Evolutionary conservation across 331 rosid genomes (phyloP), one percentile per base, ranked within the genome.

Genomic region (Spiraea crenata): DNA sequence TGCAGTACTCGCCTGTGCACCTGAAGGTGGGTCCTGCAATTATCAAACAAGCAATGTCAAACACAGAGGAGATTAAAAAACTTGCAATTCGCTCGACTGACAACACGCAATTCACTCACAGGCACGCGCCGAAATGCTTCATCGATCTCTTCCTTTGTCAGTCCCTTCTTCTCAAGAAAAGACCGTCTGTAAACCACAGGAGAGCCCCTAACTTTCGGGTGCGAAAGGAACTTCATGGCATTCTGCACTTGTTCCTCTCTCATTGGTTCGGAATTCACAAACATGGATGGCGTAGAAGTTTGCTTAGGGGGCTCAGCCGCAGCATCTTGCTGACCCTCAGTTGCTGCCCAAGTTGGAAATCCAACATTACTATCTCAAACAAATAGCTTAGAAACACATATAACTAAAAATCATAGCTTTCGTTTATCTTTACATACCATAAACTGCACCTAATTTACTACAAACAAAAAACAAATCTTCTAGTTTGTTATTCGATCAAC

Each of bases 141-240:
- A 63, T 95, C 98, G 57, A 95, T 91, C 96, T 95, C 99, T 75
- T 95, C 99, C 79, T 86, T 95, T 2, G 98, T 86, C n/a, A 91
- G 96, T 62, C 96, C 98, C 85, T 95, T 95, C 83, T 82, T 93
- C 83, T 95, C 96, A 61, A 95, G 82, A 85, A 95, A 91, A 56
- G 98, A 95, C 56, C 96, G 83, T 78, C 99, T 79, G 49, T 85
- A 89, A 17, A 91, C 66, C 49, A 95, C 89, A 7, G 96, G 99
- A 61, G 97, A 95, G 38, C 96, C 99, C 82, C 65, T 85, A 61
- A 95, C 99, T 83, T 80, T 95, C 0, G 98, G 96, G 85, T 91
- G 96, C 0, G 92, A 87, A n/a, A 95, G 92, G 80, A 95, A 91
- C 64, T 95, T 91, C 73, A 95, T 69, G 16, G 98, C 99, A 85